Percentiles rank a stretch among this genome's conserved stretches.
Evolutionary conservation across 441 rosid genomes (phyloP).

Genomic region (Arabidopsis hybrid): DNA sequence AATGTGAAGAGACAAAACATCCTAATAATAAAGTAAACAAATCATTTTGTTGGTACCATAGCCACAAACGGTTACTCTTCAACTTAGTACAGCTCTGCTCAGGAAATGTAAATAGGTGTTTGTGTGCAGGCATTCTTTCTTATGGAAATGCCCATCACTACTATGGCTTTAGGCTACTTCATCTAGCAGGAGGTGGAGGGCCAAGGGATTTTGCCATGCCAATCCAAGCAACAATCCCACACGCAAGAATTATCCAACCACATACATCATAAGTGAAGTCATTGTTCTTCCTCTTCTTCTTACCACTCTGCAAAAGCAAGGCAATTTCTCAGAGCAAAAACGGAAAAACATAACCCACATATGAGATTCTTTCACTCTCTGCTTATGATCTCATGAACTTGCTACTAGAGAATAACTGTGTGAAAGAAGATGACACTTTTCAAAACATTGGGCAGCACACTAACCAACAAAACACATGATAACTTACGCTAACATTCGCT

Average conservation of each 20-base stretch:
- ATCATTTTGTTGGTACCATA: conserved; percentile 18
- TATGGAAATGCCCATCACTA: conserved; percentile 8
- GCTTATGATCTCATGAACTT: not conserved
- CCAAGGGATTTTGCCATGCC: conserved; percentile 61
- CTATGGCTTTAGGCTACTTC: conserved; percentile 1
- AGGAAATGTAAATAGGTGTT: conserved; percentile 1
- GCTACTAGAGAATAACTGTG: not conserved
- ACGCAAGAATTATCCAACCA: conserved; percentile 70
- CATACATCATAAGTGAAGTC: conserved; percentile 69
- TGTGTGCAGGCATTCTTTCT: not conserved
- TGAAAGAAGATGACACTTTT: not conserved
- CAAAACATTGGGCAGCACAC: not conserved
- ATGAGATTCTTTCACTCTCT: not conserved
- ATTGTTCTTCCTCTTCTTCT: conserved; percentile 58
- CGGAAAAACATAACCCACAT: not conserved
- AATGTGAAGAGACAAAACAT: conserved; percentile 20
- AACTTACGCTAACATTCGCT: conserved; percentile 52
- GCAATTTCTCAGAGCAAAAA: not conserved
- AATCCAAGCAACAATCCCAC: conserved; percentile 68
- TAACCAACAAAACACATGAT: conserved; percentile 4
- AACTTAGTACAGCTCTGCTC: conserved; percentile 12
- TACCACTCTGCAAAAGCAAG: conserved; percentile 53
- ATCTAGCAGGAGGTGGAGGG: conserved; percentile 72
- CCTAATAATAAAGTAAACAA: conserved; percentile 11
- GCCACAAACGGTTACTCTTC: conserved; percentile 16